Evolutionary conservation across 345 rosid genomes (phyloP).

Genomic region (Gossypium herbaceum): DNA sequence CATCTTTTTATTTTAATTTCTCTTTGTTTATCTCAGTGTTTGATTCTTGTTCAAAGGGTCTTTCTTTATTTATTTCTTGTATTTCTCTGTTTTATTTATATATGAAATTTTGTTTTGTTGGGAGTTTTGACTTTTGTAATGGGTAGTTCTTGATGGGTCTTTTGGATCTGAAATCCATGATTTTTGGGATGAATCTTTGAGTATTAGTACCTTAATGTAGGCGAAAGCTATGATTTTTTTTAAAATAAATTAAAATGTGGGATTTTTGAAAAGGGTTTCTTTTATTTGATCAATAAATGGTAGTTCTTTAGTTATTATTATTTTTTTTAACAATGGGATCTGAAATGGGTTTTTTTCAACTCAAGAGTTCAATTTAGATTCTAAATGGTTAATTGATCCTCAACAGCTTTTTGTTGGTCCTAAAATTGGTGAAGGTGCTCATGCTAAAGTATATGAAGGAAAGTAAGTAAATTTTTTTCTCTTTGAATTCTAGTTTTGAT

Average conservation of each 20-base stretch:
- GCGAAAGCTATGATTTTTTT: slow-evolving; percentile 8
- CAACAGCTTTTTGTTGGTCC: slow-evolving; percentile 96
- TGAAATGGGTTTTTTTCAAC: slow-evolving; percentile 54
- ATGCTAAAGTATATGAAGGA: slow-evolving; percentile 99
- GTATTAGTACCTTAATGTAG: background rate
- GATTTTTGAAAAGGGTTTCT: background rate
- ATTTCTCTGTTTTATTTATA: background rate
- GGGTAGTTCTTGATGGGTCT: slow-evolving; percentile 27
- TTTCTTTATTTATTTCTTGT: background rate
- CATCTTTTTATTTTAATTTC: background rate
- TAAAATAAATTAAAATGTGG: background rate
- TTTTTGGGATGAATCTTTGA: slow-evolving; percentile 18
- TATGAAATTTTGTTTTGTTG: slow-evolving; percentile 3
- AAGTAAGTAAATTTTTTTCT: slow-evolving; percentile 63
- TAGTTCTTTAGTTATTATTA: slow-evolving; percentile 10
- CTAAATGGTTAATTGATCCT: slow-evolving; percentile 85
- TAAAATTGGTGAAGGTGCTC: slow-evolving; percentile 98
- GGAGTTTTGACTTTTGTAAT: slow-evolving; percentile 20
- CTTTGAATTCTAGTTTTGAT: background rate
- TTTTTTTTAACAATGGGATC: slow-evolving; percentile 51
- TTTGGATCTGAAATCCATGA: slow-evolving; percentile 34
- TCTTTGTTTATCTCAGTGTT: slow-evolving; percentile 16
- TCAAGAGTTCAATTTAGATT: slow-evolving; percentile 65
- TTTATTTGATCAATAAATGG: slow-evolving; percentile 27
- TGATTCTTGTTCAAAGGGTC: slow-evolving; percentile 17